A percentile compares a stretch with the other conserved stretches of the same genome.
These are phyloP conservation scores for Globisporangium radiosum DNA, from an alignment of 352 stramenopile species.

Conservation along the genomic window DNA sequence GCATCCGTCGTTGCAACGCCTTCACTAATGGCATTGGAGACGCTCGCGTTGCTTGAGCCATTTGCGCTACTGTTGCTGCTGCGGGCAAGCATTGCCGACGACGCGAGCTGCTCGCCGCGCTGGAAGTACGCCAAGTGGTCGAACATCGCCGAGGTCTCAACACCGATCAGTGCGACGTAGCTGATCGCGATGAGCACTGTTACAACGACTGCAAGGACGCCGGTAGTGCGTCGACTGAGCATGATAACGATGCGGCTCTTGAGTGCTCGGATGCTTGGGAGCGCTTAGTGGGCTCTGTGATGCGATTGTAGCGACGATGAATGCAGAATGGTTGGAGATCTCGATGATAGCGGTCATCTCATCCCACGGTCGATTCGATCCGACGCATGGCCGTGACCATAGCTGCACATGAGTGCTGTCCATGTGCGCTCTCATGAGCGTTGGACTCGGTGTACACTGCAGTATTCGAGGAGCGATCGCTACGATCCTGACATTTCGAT, in stretches of 20 bases:
- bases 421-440: no score
- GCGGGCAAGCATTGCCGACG: not conserved
- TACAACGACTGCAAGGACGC: not conserved
- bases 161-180: not conserved
- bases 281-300: no score
- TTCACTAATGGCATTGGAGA: not conserved
- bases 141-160: not conserved
- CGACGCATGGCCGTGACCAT: no score
- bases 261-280: no score
- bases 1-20: not conserved
- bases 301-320: no score
- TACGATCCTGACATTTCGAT: not conserved
- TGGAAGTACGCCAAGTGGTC: not conserved
- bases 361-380: no score
- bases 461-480: not conserved
- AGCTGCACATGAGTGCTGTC: no score
- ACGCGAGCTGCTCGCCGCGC: not conserved
- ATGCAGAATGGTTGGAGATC: no score
- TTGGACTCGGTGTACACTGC: not conserved
- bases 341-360: no score
- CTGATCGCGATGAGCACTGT: not conserved
- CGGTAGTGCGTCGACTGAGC: not conserved
- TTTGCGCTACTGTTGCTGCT: not conserved
- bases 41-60: not conserved
- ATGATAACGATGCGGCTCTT: not conserved